phyloP scores from a whole-genome alignment of 352 stramenopile species.

The Phytophthora pisi region DNA sequence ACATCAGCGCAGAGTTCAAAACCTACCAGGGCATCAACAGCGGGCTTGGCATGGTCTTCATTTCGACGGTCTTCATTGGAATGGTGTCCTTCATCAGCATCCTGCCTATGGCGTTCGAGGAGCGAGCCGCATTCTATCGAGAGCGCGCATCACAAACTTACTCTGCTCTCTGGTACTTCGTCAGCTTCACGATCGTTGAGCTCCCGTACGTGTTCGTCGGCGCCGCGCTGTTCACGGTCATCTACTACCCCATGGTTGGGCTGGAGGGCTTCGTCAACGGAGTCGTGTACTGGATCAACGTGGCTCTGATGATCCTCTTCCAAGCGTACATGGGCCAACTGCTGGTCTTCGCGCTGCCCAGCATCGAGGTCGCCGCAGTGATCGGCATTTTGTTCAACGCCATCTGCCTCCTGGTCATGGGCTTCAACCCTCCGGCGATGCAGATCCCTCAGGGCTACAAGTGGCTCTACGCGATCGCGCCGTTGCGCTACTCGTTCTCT shows the following conservation, averaged over 20 bases:
- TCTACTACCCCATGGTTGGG: conserved; percentile 56
- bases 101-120: conserved; percentile 79
- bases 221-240: conserved; percentile 29
- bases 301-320: conserved; percentile 44
- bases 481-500: conserved; percentile 45
- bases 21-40: conserved; percentile 61
- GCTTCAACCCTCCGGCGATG: conserved; percentile 48
- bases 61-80: conserved; percentile 82
- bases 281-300: conserved; percentile 45
- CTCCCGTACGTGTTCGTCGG: conserved; percentile 36
- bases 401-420: conserved; percentile 44
- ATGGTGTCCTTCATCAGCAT: conserved; percentile 82
- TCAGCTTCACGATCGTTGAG: conserved; percentile 44
- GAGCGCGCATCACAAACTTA: conserved; percentile 87
- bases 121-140: conserved; percentile 85
- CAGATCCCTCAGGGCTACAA: conserved; percentile 48
- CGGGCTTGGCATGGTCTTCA: conserved; percentile 87
- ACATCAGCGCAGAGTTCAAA: conserved; percentile 49
- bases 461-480: conserved; percentile 47
- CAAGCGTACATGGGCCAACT: conserved; percentile 47
- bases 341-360: conserved; percentile 40
- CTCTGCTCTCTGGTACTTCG: conserved; percentile 64
- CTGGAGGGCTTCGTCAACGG: conserved; percentile 37
- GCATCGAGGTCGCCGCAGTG: conserved; percentile 41
- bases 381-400: conserved; percentile 45